Evolutionary conservation across 2,329 filamentous ascomycete species (phyloP), one percentile per base, ranked within the genome.

Genomic region (Hypoxylon sp.): DNA sequence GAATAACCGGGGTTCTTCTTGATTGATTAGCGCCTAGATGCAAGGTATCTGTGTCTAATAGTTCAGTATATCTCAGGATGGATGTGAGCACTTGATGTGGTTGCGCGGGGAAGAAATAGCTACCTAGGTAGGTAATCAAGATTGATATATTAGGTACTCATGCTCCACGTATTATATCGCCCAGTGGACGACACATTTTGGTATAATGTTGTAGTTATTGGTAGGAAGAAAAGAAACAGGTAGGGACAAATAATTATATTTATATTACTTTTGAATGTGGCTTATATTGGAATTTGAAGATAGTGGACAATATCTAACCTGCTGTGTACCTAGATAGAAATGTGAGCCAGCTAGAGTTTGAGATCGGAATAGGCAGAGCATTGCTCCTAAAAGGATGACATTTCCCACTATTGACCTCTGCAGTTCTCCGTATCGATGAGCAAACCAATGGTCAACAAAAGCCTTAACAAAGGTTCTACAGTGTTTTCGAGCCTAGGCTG

Each of bases 401-500:
- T 29, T 44, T 17, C 26, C 14, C 48, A n/a, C 14, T 48, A 4
- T 31, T 22, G 39, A n/a, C 35, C 46, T 26, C 46, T 19, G 11
- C 44, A 13, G 11, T 37, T 19, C 33, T 59, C 19, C 22, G 24
- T 53, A 52, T 50, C 39, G 47, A 64, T 37, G 52, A 62, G 52
- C 35, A 14, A 35, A n/a, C 46, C 17, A 60, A 44, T 24, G 17
- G 14, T 37, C 2, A 35, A 35, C 46, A 47, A 22, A 60, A 59
- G 31, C 63, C 71, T 63, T 52, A 59, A 73, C 65, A 44, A 61
- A 57, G 67, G 59, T 48, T 63, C 61, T 50, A 54, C 52, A 65
- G 33, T 65, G 66, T 73, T 68, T 70, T 68, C 60, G 63, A 68
- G 69, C 71, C 54, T 71, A 73, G 64, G 69, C 62, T 57, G 57